Evolutionary conservation across 805 yeast genomes (phyloP).

Genomic region (Ogataea dorogensis): DNA sequence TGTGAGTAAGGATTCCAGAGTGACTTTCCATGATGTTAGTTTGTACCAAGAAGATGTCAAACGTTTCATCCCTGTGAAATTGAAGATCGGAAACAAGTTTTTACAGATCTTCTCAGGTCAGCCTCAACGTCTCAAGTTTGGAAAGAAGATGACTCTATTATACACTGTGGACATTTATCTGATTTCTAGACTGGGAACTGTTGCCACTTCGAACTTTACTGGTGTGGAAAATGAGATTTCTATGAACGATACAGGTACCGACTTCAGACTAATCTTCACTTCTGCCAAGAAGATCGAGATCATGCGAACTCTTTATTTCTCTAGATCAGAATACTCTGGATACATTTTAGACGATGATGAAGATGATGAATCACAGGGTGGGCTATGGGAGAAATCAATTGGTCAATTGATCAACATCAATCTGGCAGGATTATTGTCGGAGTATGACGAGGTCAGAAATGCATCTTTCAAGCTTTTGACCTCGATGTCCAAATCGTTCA

Average conservation of each 20-base stretch:
- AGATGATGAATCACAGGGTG: conserved; percentile 43
- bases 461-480: conserved; percentile 64
- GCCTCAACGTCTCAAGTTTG: conserved; percentile 40
- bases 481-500: conserved; percentile 57
- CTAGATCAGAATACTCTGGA: conserved; percentile 47
- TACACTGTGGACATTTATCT: conserved; percentile 43
- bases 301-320: conserved; percentile 66
- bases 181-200: conserved; percentile 40
- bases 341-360: conserved; percentile 26
- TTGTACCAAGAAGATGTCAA: conserved; percentile 47
- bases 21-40: conserved; percentile 50
- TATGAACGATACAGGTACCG: conserved; percentile 36
- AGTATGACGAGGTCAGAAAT: conserved; percentile 55
- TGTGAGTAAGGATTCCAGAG: conserved; percentile 49
- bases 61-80: conserved; percentile 56
- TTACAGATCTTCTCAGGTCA: conserved; percentile 53
- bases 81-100: conserved; percentile 69
- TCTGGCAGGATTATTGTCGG: conserved; percentile 65
- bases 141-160: conserved; percentile 36
- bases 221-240: conserved; percentile 53
- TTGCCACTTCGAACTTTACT: conserved; percentile 41
- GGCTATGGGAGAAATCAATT: conserved; percentile 34
- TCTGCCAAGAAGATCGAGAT: conserved; percentile 59
- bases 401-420: conserved; percentile 64
- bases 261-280: conserved; percentile 39